Evolutionary conservation across 495 filamentous ascomycete species (phyloP), one percentile per base, ranked within the genome.

Genomic region (Acidomyces sp.): DNA sequence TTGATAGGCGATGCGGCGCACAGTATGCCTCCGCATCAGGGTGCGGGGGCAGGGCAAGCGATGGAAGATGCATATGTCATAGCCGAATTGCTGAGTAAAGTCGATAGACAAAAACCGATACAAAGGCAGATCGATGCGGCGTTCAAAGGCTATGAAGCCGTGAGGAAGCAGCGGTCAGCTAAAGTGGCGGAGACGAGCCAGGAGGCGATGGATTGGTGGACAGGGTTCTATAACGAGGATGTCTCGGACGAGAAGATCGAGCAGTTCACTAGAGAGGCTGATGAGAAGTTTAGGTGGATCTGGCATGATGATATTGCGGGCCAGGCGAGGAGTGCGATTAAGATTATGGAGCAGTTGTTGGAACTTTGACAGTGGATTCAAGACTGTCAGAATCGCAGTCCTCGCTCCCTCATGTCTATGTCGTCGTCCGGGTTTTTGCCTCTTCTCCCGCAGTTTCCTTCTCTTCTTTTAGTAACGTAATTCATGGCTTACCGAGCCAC

Each of bases 161-260:
- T 58, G 4, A 51, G 57, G 27, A 41, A 51, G 19, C 56, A 55
- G 1, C 53, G 74, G 10, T 67, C 62, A 9, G 66, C 73, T 47
- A 55, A 51, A 30, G 58, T 74, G 2, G 63, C 72, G 12, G 53
- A 45, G 1, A 70, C 62, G 19, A 77, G 73, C 48, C 57, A 61
- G 10, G 65, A 61, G 23, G 57, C 59, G 2, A 19, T 38, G 3
- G 11, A n/a, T 11, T 39, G 32, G 34, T 28, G 41, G 41, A 30
- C 29, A 16, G 42, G 37, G 19, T 25, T 51, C 12, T 45, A 31
- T 19, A 18, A 46, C 26, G 9, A n/a, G 16, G 9, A 34, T 4
- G 13, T 45, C 2, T 37, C 39, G 5, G 26, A 41, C 0, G 37
- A 37, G 11, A 20, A 44, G 6, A 11, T 47, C 11, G 13, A 42